Percentiles rank a stretch among this genome's conserved stretches.
These are phyloP conservation scores for Ganoderma resinaceum DNA, from an alignment of 1,284 basidiomycete species.

Conservation along the genomic window DNA sequence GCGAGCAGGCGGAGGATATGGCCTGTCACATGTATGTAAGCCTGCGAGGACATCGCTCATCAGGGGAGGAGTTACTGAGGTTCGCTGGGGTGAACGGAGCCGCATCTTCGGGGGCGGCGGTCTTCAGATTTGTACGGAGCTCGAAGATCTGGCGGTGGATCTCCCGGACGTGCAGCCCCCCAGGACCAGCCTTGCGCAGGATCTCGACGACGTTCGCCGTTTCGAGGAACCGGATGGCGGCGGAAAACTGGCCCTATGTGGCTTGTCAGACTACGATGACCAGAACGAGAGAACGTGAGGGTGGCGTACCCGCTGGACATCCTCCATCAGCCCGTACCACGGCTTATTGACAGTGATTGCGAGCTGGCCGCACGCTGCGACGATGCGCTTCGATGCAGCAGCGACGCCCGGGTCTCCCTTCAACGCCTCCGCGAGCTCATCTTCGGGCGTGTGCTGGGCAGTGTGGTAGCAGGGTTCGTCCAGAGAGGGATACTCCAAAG, in stretches of 20 bases:
- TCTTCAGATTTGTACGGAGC: slow-evolving; percentile 20
- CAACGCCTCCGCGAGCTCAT: slow-evolving; percentile 51
- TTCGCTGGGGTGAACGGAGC: slow-evolving; percentile 8
- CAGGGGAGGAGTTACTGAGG: slow-evolving; percentile 5
- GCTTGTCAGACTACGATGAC: neutral
- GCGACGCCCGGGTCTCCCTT: slow-evolving; percentile 59
- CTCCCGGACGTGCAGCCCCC: slow-evolving; percentile 38
- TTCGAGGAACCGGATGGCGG: slow-evolving; percentile 19
- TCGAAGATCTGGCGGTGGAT: slow-evolving; percentile 23
- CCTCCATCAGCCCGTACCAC: slow-evolving; percentile 24
- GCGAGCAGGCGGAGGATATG: slow-evolving; percentile 40
- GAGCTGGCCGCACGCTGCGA: slow-evolving; percentile 69
- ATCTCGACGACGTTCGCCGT: slow-evolving; percentile 38
- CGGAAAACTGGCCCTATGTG: slow-evolving; percentile 15
- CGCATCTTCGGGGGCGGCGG: slow-evolving; percentile 23
- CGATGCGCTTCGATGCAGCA: slow-evolving; percentile 61
- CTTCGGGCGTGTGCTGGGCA: slow-evolving; percentile 35
- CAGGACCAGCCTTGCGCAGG: slow-evolving; percentile 43
- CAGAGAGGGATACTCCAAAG: slow-evolving; percentile 66
- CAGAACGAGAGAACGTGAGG: no score
- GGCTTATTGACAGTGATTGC: slow-evolving; percentile 57
- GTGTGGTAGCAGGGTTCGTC: slow-evolving; percentile 53
- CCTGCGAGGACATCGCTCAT: neutral
- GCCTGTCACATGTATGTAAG: slow-evolving; percentile 19
- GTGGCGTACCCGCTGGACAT: slow-evolving; percentile 22